phyloP scores from a whole-genome alignment of 257 asterid species.

The Jacaranda copaia region DNA sequence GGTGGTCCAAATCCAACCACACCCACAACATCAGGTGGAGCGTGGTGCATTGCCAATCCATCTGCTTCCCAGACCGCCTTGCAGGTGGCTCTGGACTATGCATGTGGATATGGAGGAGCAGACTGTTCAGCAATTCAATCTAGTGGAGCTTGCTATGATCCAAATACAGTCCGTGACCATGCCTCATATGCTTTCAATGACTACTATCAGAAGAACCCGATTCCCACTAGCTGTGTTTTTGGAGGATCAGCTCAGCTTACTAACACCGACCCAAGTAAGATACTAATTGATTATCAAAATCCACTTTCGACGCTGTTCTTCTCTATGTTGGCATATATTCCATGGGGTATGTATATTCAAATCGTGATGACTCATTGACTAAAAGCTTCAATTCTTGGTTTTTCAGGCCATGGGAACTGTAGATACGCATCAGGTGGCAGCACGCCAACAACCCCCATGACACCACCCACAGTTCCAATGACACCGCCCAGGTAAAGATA shows the following conservation, averaged over 20 bases:
- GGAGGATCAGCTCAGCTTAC: slow-evolving; percentile 91
- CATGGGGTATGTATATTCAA: neutral
- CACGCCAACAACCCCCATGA: slow-evolving; percentile 48
- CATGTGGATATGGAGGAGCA: slow-evolving; percentile 96
- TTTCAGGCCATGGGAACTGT: slow-evolving; percentile 89
- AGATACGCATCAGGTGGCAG: slow-evolving; percentile 58
- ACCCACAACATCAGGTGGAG: slow-evolving; percentile 60
- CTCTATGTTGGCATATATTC: neutral
- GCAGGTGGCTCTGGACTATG: slow-evolving; percentile 96
- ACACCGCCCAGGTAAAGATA: slow-evolving; percentile 79
- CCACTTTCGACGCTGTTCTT: neutral
- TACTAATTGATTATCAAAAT: neutral
- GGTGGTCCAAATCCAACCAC: slow-evolving; percentile 6
- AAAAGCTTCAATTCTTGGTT: neutral
- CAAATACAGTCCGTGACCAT: slow-evolving; percentile 75
- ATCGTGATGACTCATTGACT: neutral
- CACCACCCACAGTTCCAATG: slow-evolving; percentile 49
- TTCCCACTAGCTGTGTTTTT: slow-evolving; percentile 84
- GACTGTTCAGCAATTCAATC: slow-evolving; percentile 85
- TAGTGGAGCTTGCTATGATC: slow-evolving; percentile 76
- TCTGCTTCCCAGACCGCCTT: slow-evolving; percentile 75
- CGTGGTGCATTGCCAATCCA: slow-evolving; percentile 88
- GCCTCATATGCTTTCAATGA: slow-evolving; percentile 91
- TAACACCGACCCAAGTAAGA: slow-evolving; percentile 88
- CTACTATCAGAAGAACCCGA: slow-evolving; percentile 92